A percentile compares a stretch with the other conserved stretches of the same genome.
Evolutionary conservation across 768 basidiomycete genomes (phyloP).

Genomic region (Russula compacta): DNA sequence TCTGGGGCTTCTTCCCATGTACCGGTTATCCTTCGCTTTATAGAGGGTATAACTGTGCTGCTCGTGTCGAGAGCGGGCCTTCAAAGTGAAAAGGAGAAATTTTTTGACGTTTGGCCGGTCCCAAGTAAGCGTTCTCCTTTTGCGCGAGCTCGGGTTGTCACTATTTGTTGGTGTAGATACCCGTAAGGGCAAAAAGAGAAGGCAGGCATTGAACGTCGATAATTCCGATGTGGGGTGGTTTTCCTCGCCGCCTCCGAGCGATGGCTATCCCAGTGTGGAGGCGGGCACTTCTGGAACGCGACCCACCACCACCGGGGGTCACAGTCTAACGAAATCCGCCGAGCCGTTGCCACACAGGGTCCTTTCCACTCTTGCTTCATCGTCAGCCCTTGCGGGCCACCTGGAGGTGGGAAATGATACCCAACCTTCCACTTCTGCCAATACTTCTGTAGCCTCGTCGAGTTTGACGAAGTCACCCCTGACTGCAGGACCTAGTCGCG

Average conservation of each 20-base stretch:
- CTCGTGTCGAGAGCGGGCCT: constrained; percentile 4
- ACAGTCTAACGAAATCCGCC: neutral
- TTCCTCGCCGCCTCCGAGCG: neutral
- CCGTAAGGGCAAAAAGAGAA: neutral
- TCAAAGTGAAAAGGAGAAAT: neutral
- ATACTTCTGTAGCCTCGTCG: too few relatives aligned
- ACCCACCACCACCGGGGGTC: neutral
- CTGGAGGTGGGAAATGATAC: neutral
- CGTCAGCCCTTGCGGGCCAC: neutral
- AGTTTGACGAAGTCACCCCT: neutral
- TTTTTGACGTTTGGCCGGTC: constrained; percentile 1
- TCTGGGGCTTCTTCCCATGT: neutral
- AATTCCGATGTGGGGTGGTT: constrained; percentile 1
- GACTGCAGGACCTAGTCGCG: neutral
- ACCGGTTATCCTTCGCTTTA: neutral
- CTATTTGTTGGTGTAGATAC: neutral
- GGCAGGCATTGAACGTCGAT: neutral
- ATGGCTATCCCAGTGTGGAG: neutral
- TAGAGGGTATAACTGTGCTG: constrained; percentile 6
- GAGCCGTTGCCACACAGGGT: neutral
- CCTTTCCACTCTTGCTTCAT: neutral
- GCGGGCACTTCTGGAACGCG: neutral
- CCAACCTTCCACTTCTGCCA: neutral
- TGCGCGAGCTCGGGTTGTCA: neutral
- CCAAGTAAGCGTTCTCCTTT: neutral